These are phyloP conservation scores for Stephanodiscus triporus DNA, from an alignment of 108 stramenopile species.

Conservation along the genomic window DNA sequence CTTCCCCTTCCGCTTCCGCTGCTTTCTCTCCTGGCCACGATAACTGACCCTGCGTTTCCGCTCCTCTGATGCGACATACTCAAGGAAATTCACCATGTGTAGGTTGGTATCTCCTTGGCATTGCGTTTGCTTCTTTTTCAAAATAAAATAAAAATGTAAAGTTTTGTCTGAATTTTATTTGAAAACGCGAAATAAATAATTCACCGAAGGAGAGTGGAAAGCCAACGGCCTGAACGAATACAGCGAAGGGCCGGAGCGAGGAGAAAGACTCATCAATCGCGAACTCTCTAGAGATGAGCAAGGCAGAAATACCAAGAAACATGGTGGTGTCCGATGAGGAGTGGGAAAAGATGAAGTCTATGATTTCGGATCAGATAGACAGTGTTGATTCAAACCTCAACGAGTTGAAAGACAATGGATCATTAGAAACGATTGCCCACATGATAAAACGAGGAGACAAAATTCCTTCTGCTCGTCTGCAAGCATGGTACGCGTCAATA, in stretches of 20 bases:
- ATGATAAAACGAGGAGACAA: slow-evolving; percentile 33
- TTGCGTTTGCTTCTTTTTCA: not conserved
- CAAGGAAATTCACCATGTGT: slow-evolving; percentile 1
- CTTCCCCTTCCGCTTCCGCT: not conserved
- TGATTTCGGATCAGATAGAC: slow-evolving; percentile 43
- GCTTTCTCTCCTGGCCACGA: slow-evolving; percentile 4
- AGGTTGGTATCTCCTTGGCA: not conserved
- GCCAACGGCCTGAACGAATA: too few relatives aligned
- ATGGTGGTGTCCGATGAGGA: slow-evolving; percentile 22
- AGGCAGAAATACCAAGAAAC: not conserved
- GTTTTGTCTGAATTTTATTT: not conserved
- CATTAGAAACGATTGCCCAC: slow-evolving; percentile 34
- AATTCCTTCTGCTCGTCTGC: slow-evolving; percentile 20
- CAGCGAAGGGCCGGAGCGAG: not conserved
- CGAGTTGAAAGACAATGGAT: slow-evolving; percentile 21
- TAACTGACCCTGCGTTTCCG: not conserved
- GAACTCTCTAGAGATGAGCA: not conserved
- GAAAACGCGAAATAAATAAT: not conserved
- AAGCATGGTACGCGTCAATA: slow-evolving; percentile 19
- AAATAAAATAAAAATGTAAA: too few relatives aligned
- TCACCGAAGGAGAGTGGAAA: not conserved
- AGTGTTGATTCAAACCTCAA: slow-evolving; percentile 25
- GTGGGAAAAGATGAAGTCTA: slow-evolving; percentile 40
- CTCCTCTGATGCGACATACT: slow-evolving; percentile 7
- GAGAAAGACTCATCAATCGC: not conserved